Conservation (phyloP, 176 grass and related monocot genomes). For the Stipa capillata region DNA sequence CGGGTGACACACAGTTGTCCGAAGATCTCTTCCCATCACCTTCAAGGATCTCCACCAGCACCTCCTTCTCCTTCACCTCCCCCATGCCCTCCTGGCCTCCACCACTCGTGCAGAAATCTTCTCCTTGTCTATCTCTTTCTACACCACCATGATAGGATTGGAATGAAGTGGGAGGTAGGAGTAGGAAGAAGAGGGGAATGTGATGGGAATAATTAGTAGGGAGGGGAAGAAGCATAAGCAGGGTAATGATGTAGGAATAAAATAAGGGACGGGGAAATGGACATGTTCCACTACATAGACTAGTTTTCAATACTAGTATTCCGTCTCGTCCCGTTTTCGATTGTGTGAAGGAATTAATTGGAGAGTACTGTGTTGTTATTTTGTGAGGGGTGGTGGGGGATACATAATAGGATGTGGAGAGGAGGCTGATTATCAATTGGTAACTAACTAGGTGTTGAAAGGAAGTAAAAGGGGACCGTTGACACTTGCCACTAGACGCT, state of each 20-base stretch:
- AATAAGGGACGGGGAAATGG: conserved; percentile 44
- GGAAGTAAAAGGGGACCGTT: conserved; percentile 35
- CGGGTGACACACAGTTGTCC: background rate
- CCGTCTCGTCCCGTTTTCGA: conserved; percentile 44
- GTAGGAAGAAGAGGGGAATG: conserved; percentile 57
- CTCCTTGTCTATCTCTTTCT: conserved; percentile 8
- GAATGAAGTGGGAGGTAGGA: conserved; percentile 33
- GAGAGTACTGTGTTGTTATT: conserved; percentile 32
- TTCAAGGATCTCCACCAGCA: conserved; percentile 36
- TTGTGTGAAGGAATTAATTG: conserved; percentile 44
- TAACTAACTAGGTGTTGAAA: conserved; percentile 21
- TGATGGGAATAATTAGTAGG: conserved; percentile 35
- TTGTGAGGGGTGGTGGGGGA: conserved; percentile 20
- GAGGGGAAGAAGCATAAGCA: conserved; percentile 26
- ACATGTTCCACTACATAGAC: conserved; percentile 90
- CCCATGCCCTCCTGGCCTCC: conserved; percentile 26
- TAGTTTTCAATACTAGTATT: conserved; percentile 50
- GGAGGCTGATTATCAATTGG: conserved; percentile 25
- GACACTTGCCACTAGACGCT: conserved; percentile 26
- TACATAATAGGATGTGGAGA: background rate
- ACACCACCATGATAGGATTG: conserved; percentile 42
- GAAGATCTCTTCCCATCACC: conserved; percentile 25
- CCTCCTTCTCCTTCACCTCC: conserved; percentile 40
- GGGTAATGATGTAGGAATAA: conserved; percentile 33
- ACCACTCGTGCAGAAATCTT: conserved; percentile 1